Base-by-base conservation (phyloP, 108 stramenopile species). In the Hondaea fermentalgiana region DNA sequence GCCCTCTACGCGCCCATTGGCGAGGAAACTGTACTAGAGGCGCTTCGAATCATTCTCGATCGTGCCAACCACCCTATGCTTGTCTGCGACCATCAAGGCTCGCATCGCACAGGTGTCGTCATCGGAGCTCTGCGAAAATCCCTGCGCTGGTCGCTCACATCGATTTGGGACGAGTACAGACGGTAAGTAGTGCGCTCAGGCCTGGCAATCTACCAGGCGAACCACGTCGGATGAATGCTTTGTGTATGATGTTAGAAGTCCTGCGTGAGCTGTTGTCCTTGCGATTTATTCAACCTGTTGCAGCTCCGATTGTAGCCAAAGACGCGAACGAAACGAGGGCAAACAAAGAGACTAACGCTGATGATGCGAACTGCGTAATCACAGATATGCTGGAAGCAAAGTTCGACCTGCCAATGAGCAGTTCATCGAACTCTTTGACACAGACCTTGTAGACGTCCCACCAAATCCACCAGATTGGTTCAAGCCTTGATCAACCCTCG, bases 391-490 rank as follows among this genome's bases (percentile, higher is more conserved):
- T 12, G 76, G 76, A 83, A 83, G 76, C 76, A 83, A 83, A 23
- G 76, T 83, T 53, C 45, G 76, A 6, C 76, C 51, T 3, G 76
- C 76, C n/a, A 83, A 83, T 23, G 76, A 83, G 76, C 76, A 83
- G 76, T 83, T 83, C 51, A 83, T 83, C 49, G 76, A 83, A 4
- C 76, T 83, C 3, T 83, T 83, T 53, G 76, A 83, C 76, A 83
- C 76, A 6, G 76, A 83, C 49, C 51, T 83, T 4, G 76, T 83
- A 0, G 76, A 83, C 49, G 76, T 83, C 10, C 76, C 76, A 0
- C 76, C 76, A 8, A 83, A 83, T 45, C 76, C 76, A 25, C 76
- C 76, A 25, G 76, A 83, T 45, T 83, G 76, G 76, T 83, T 83
- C 76, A 83, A 83, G 64, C 42, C 64, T 10, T 69, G 42, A 69